These are phyloP conservation scores for Sclerotinia subarctica DNA, from an alignment of 2,329 filamentous ascomycete species.

Conservation along the genomic window DNA sequence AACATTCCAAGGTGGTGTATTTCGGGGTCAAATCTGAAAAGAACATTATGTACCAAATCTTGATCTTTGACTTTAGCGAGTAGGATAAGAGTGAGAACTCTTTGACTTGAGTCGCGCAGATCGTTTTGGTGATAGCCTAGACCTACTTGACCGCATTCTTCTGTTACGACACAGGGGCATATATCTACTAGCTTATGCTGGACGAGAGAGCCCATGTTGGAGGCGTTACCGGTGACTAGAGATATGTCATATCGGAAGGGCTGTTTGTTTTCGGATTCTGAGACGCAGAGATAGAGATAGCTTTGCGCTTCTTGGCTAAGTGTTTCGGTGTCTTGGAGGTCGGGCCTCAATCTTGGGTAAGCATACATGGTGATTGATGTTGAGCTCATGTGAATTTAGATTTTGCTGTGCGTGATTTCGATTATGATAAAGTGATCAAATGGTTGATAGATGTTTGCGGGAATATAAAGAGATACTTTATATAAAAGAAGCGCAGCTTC, in stretches of 20 bases:
- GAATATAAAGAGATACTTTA: not conserved
- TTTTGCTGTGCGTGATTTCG: accelerated
- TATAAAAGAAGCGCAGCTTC: not conserved
- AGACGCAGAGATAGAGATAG: not conserved
- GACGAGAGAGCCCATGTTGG: not conserved
- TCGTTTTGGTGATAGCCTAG: not conserved
- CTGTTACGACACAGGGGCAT: not conserved
- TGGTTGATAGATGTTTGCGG: not conserved
- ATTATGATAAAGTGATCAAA: not conserved
- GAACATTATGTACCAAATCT: not conserved
- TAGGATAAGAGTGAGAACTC: not conserved
- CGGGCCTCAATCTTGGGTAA: no score
- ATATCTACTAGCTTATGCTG: not conserved
- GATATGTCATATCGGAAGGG: not conserved
- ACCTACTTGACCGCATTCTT: not conserved
- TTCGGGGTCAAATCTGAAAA: not conserved
- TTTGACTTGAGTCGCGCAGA: not conserved
- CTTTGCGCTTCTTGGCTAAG: not conserved
- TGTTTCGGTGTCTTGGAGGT: not conserved
- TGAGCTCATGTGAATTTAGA: not conserved
- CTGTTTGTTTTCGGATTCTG: not conserved
- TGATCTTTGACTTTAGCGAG: not conserved
- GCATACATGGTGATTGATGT: not conserved
- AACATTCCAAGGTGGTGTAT: no score
- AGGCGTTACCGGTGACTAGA: not conserved